Evolutionary conservation across 148 eudicot species (phyloP).

Genomic region (Agrostemma githago): DNA sequence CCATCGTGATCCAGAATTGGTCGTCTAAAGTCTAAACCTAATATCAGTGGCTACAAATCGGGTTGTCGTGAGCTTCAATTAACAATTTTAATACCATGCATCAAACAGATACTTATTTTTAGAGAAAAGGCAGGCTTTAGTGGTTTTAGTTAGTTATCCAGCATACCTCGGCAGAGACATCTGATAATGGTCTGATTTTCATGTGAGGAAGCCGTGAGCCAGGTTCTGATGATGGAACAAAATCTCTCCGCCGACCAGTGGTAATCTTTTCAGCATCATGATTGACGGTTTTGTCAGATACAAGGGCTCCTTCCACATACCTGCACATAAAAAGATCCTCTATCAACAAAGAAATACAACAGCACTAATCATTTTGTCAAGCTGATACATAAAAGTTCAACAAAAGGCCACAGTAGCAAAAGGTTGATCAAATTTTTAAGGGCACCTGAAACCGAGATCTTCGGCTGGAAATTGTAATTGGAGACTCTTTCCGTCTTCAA

Average conservation of each 20-base stretch:
- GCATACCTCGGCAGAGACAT: conserved; percentile 44
- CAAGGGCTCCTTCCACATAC: conserved; percentile 70
- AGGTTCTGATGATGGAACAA: conserved; percentile 70
- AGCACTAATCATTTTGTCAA: no score
- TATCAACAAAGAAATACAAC: neutral
- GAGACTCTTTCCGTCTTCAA: conserved; percentile 96
- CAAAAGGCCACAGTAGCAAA: neutral
- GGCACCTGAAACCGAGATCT: conserved; percentile 91
- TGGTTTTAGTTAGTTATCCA: neutral
- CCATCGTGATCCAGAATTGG: neutral
- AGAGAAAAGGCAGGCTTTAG: neutral
- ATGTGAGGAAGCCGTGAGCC: conserved; percentile 94
- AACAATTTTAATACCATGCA: neutral
- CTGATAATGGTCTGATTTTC: conserved; percentile 44
- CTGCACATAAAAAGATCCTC: conserved; percentile 26
- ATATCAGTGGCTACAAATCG: neutral
- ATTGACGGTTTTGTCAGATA: conserved; percentile 30
- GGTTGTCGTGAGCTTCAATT: neutral
- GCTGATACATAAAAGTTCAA: neutral
- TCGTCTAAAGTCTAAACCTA: neutral
- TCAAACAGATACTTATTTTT: neutral
- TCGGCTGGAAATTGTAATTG: conserved; percentile 99
- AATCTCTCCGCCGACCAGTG: conserved; percentile 81
- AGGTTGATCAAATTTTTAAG: neutral
- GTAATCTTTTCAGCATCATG: conserved; percentile 39